Base-by-base conservation (phyloP, 1,284 basidiomycete species). In the Apiotrichum montevideense region DNA sequence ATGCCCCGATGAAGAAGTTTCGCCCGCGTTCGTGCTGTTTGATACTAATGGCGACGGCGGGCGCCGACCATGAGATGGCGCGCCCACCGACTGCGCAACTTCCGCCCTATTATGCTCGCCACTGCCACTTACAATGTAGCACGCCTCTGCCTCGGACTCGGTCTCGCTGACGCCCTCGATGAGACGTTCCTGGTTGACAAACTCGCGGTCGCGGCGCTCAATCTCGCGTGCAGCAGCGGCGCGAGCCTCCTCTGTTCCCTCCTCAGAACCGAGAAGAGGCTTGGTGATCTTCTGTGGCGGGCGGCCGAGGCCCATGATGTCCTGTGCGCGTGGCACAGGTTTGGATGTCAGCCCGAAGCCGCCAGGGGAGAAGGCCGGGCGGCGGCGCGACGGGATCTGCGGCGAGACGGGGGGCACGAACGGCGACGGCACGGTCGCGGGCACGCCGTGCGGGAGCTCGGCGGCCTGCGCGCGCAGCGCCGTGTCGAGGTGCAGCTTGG, bases 101-200 rank as follows among this genome's bases (percentile, higher is more conserved):
- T 29, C 29, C 29, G 29, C 29, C 29, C 29, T 29, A n/a, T n/a
- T n/a, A n/a, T n/a, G 29, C 29, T 29, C 29, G 29, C 29, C 29
- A 29, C 29, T 29, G 29, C 29, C n/a, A 70, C 74, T 58, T 57
- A 76, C 74, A 33, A 75, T 70, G 59, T 77, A 77, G 55, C 73
- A 75, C 14, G 75, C 75, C 56, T 77, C 75, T 4, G 74, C 73
- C 51, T 75, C 74, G 9, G 40, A 46, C 51, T 71, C 69, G 47
- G 63, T 62, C 4, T 66, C 63, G 40, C 45, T 58, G 6, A 42
- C 41, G 13, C 61, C 65, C 51, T 69, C 67, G 21, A 65, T 59
- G 21, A 51, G 41, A 48, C 58, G 50, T 46, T 66, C 67, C 29
- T 67, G 63, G 32, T 51, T 53, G 46, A 58, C 51, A 32, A 66